Base-by-base conservation (phyloP, 164 flowering plant genomes). In the Sedum album region DNA sequence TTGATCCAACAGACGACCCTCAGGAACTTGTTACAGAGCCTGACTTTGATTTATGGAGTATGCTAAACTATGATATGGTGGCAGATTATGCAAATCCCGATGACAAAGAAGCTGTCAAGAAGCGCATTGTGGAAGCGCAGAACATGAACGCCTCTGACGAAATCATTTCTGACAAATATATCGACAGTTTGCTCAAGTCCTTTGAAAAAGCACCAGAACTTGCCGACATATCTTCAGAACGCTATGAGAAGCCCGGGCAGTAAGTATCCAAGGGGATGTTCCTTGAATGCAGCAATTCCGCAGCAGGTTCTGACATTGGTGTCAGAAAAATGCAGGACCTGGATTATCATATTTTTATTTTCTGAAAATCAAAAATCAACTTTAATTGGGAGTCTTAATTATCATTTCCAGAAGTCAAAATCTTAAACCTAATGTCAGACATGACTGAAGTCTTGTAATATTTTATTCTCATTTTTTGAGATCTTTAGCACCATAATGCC, bases 41-140 rank as follows among this genome's bases (percentile, higher is more conserved):
- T 14, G 77, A 75, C 66, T 11, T 33, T n/a, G 82, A 82, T 21
- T 74, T 82, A 25, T 88, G 88, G 86, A 78, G 72, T 68, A 65
- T 80, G 73, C 68, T 85, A 9, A 82, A 78, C 18, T 66, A 61
- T 39, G 62, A 57, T 28, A 33, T 26, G 18, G 17, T 57, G 13
- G 17, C 61, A 55, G 31, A 31, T 8, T 15, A 28, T 10, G 35
- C 33, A 26, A 57, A 57, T 23, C 62, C 20, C 3, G 62, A 28
- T 57, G 62, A 28, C 17, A 28, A 26, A 28, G 33, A 28, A 15
- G 33, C 18, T 11, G 20, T 13, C 62, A 57, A 57, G 18, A 1
- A 5, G 15, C 31, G 0, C 33, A 57, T 14, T 57, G 33, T 28
- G 18, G 62, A 57, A 26, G 33, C 35, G 26, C 62, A 33, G 39